A percentile compares a stretch with the other conserved stretches of the same genome.
Conservation (phyloP, 225 moss, liverwort and hornwort genomes). For the Marchantia paleacea region DNA sequence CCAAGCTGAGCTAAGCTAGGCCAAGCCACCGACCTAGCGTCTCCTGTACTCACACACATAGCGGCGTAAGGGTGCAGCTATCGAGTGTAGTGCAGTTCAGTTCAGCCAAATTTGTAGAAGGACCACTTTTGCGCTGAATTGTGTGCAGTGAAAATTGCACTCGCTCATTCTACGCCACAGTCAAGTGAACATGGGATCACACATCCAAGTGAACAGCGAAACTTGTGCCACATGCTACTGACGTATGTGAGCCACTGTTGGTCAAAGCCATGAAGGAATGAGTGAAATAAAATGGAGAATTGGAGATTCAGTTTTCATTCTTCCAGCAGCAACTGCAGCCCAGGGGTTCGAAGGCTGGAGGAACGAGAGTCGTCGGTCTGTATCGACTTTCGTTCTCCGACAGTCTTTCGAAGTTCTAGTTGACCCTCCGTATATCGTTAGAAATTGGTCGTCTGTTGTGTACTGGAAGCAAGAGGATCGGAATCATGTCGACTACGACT, state of each 20-base stretch:
- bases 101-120: not conserved
- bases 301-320: not conserved
- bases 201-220: not conserved
- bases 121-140: too few relatives aligned
- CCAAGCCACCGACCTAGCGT: not conserved
- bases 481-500: not conserved
- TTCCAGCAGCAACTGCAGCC: not conserved
- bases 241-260: not conserved
- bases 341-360: not conserved
- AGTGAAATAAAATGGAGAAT: not conserved
- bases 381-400: not conserved
- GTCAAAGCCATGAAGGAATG: not conserved
- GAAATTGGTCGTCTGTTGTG: too few relatives aligned
- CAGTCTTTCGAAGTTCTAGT: too few relatives aligned
- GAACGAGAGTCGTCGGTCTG: not conserved
- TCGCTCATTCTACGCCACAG: slow-evolving; percentile 1
- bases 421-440: too few relatives aligned
- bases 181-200: not conserved
- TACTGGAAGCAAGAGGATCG: not conserved
- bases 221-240: not conserved
- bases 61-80: not conserved
- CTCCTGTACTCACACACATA: not conserved
- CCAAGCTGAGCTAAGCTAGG: not conserved
- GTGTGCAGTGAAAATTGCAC: not conserved
- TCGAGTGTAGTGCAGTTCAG: not conserved